Conservation (phyloP, 2,329 filamentous ascomycete species). For the Hypoxylon sp. region DNA sequence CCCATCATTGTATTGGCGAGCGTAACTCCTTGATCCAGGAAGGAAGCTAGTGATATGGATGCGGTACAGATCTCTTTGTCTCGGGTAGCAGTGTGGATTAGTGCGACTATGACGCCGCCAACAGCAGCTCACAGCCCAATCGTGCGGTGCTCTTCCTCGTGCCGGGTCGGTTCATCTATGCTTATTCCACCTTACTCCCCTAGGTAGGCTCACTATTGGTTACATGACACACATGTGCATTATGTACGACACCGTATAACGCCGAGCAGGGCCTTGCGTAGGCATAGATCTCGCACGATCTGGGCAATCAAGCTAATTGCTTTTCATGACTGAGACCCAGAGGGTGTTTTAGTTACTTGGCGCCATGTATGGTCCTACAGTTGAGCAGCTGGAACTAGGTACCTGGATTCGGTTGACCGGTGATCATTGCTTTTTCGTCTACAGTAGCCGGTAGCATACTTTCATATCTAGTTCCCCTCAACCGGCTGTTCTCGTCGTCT, state of each 20-base stretch:
- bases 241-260: conserved; percentile 46
- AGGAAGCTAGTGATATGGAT: conserved; percentile 35
- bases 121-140: conserved; percentile 45
- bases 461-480: conserved; percentile 2
- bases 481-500: not conserved
- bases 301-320: conserved; percentile 28
- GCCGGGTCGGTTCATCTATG: conserved; percentile 38
- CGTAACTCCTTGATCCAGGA: conserved; percentile 36
- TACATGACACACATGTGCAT: conserved; percentile 37
- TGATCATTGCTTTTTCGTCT: conserved; percentile 33
- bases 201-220: conserved; percentile 41
- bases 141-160: conserved; percentile 37
- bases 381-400: conserved; percentile 35
- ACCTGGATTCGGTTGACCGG: conserved; percentile 27
- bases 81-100: conserved; percentile 47
- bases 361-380: conserved; percentile 29
- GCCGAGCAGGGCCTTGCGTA: conserved; percentile 32
- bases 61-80: conserved; percentile 47
- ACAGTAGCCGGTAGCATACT: not conserved
- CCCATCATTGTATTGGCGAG: conserved; percentile 39
- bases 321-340: conserved; percentile 43
- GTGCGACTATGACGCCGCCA: conserved; percentile 44
- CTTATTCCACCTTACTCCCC: conserved; percentile 43
- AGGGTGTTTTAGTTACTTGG: conserved; percentile 31
- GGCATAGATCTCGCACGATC: conserved; percentile 33